phyloP scores from a whole-genome alignment of 1,284 basidiomycete genomes.

The Ganoderma resinaceum region DNA sequence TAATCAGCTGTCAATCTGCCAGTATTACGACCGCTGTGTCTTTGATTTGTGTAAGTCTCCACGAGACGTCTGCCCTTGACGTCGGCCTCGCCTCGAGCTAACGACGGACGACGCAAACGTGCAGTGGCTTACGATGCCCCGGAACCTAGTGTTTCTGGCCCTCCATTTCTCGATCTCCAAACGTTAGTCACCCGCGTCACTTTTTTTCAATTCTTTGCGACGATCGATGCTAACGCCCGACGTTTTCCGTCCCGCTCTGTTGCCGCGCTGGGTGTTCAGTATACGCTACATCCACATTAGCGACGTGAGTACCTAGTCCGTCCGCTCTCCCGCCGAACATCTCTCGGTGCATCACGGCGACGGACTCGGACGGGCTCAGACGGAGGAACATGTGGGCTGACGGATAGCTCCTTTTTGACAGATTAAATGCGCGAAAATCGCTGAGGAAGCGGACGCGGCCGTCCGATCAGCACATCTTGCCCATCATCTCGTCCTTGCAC shows the following conservation, averaged over 20 bases:
- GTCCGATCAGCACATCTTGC: slow-evolving; percentile 25
- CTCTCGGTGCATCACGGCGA: neutral
- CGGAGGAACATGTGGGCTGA: neutral
- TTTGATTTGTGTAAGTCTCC: slow-evolving; percentile 54
- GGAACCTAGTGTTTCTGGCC: slow-evolving; percentile 57
- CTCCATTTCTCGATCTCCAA: slow-evolving; percentile 60
- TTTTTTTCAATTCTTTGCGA: neutral
- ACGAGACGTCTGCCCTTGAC: slow-evolving; percentile 8
- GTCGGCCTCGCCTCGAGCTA: neutral
- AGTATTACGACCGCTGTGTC: slow-evolving; percentile 55
- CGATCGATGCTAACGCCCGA: neutral
- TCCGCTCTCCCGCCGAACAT: slow-evolving; percentile 44
- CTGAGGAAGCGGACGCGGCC: slow-evolving; percentile 25
- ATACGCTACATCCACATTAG: slow-evolving; percentile 43
- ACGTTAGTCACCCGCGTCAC: slow-evolving; percentile 39
- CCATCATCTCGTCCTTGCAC: slow-evolving; percentile 26
- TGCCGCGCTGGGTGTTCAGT: slow-evolving; percentile 12
- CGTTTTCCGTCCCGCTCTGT: too few relatives aligned
- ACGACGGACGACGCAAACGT: slow-evolving; percentile 25
- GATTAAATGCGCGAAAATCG: slow-evolving; percentile 33
- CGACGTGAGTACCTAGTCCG: slow-evolving; percentile 51
- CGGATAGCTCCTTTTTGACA: slow-evolving; percentile 4
- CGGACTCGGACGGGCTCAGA: too few relatives aligned
- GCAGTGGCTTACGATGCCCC: slow-evolving; percentile 56
- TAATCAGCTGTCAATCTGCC: slow-evolving; percentile 17